Evolutionary conservation across 2,329 filamentous ascomycete species (phyloP).

Genomic region (Bertia moriformis): DNA sequence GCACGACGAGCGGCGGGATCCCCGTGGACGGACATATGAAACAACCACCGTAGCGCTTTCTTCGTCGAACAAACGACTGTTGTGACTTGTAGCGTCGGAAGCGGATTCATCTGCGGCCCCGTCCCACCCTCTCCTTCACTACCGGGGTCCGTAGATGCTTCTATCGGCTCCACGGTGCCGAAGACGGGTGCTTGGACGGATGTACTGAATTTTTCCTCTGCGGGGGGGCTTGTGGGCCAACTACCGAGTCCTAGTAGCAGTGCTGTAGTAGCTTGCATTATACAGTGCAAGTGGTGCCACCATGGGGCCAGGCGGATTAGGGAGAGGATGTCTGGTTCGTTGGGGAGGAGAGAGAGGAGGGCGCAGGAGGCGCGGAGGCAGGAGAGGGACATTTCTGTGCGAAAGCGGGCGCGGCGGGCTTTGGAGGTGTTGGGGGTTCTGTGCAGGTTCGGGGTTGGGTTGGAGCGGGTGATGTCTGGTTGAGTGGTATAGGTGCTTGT

Average conservation of each 20-base stretch:
- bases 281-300: not conserved
- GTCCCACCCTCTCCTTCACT: too few relatives aligned
- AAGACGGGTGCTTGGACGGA: not conserved
- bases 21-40: not conserved
- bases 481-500: too few relatives aligned
- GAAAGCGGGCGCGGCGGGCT: not conserved
- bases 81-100: not conserved
- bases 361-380: not conserved
- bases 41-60: not conserved
- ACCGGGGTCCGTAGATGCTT: too few relatives aligned
- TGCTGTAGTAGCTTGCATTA: not conserved
- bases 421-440: not conserved
- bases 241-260: not conserved
- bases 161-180: too few relatives aligned
- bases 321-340: not conserved
- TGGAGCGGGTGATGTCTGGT: too few relatives aligned
- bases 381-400: not conserved
- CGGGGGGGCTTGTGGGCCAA: not conserved
- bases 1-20: not conserved
- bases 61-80: not conserved
- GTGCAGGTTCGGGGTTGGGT: too few relatives aligned
- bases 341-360: not conserved
- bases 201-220: too few relatives aligned
- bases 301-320: not conserved
- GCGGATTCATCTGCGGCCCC: too few relatives aligned